These are phyloP conservation scores for Talaromyces sp. DNA, from an alignment of 2,329 filamentous ascomycete genomes.

Conservation along the genomic window DNA sequence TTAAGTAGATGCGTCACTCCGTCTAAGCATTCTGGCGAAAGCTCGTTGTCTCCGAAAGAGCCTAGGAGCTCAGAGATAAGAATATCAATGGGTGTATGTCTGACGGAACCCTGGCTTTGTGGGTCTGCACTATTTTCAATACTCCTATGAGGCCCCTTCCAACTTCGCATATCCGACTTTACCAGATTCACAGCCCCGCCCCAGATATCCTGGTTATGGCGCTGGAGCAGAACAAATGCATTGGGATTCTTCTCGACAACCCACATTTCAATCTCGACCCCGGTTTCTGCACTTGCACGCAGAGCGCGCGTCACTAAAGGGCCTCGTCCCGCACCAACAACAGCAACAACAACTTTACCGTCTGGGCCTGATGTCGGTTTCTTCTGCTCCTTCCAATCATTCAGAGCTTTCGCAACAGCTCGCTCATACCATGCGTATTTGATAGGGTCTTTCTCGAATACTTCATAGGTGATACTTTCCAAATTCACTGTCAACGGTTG, in stretches of 20 bases:
- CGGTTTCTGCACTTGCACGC: conserved; percentile 68
- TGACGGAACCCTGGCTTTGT: conserved; percentile 23
- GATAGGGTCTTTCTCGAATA: conserved; percentile 96
- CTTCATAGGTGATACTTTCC: conserved; percentile 95
- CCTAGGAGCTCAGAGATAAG: conserved; percentile 86
- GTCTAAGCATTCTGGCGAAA: conserved; percentile 93
- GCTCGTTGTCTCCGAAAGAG: conserved; percentile 94
- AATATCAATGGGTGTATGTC: conserved; percentile 63
- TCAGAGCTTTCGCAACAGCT: conserved; percentile 73
- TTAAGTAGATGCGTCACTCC: conserved; percentile 89
- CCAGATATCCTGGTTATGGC: conserved; percentile 82
- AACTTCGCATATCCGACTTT: conserved; percentile 95
- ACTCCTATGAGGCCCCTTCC: conserved; percentile 66
- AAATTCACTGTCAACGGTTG: conserved; percentile 95
- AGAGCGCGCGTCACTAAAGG: conserved; percentile 85
- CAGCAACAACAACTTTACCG: conserved; percentile 75
- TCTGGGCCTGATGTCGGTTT: conserved; percentile 69
- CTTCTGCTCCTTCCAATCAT: conserved; percentile 67
- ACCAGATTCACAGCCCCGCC: conserved; percentile 73
- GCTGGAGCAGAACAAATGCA: conserved; percentile 84
- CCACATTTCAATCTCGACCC: conserved; percentile 78
- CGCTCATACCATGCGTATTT: conserved; percentile 96
- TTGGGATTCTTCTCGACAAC: conserved; percentile 98
- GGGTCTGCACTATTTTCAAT: conserved; percentile 20
- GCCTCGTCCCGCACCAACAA: conserved; percentile 88